A percentile compares a stretch with the other conserved stretches of the same genome.
These are phyloP conservation scores for Blepharisma japonicum DNA, from an alignment of 73 alveolate species.

Conservation along the genomic window DNA sequence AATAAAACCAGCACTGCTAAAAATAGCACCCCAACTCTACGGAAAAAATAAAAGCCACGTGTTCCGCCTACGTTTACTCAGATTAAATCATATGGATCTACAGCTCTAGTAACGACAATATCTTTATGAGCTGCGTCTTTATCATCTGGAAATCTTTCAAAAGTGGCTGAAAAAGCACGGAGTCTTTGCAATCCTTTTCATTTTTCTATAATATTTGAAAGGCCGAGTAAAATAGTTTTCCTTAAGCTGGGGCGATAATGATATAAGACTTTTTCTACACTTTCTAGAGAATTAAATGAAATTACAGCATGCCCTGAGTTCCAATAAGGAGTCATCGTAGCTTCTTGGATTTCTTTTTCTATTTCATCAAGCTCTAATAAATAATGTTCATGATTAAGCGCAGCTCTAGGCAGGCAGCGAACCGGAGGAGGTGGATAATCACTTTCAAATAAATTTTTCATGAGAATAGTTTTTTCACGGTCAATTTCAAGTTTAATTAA, in stretches of 20 bases:
- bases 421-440: constrained; percentile 56
- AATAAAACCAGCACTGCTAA: constrained; percentile 59
- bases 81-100: constrained; percentile 81
- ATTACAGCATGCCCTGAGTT: constrained; percentile 89
- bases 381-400: constrained; percentile 58
- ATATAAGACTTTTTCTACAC: constrained; percentile 58
- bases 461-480: constrained; percentile 59
- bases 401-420: constrained; percentile 59
- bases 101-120: constrained; percentile 67
- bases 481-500: constrained; percentile 63
- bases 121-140: constrained; percentile 50
- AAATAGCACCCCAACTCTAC: constrained; percentile 66
- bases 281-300: constrained; percentile 72
- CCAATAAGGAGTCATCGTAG: constrained; percentile 67
- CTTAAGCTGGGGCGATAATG: constrained; percentile 38
- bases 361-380: constrained; percentile 55
- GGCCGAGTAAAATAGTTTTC: neutral
- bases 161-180: constrained; percentile 49
- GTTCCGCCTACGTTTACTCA: constrained; percentile 88
- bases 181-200: neutral
- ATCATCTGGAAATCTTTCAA: constrained; percentile 63
- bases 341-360: constrained; percentile 60
- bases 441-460: constrained; percentile 51
- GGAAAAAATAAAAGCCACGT: constrained; percentile 75
- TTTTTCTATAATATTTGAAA: constrained; percentile 3